Conservation (phyloP, 2,329 filamentous ascomycete genomes). For the Paecilomyces sp. region DNA sequence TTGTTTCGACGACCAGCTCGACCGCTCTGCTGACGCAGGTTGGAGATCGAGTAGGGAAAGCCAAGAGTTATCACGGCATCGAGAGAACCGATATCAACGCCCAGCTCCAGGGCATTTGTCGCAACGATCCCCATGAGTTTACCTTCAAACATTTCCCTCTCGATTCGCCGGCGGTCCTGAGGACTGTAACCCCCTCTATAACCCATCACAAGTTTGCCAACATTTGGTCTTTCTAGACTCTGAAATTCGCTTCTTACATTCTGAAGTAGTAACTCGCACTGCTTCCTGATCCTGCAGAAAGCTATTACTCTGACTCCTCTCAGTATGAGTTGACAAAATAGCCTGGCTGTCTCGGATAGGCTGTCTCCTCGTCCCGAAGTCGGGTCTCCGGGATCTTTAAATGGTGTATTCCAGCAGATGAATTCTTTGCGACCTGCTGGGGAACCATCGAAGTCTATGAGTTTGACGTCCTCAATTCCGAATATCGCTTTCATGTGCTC, state of each 20-base stretch:
- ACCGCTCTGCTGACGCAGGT: conserved; percentile 88
- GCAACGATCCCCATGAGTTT: conserved; percentile 89
- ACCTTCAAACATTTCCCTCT: conserved; percentile 94
- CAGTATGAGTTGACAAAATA: conserved; percentile 85
- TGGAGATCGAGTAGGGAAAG: conserved; percentile 93
- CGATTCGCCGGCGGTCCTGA: conserved; percentile 79
- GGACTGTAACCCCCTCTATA: conserved; percentile 94
- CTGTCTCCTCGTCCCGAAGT: conserved; percentile 78
- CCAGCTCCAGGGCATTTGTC: conserved; percentile 85
- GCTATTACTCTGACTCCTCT: conserved; percentile 87
- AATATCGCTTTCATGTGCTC: conserved; percentile 94
- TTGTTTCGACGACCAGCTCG: conserved; percentile 86
- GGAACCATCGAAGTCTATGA: conserved; percentile 88
- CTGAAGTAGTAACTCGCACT: conserved; percentile 77
- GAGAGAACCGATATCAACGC: conserved; percentile 88
- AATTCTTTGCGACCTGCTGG: conserved; percentile 92
- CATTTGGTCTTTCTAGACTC: conserved; percentile 65
- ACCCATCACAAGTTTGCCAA: conserved; percentile 77
- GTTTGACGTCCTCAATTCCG: conserved; percentile 68
- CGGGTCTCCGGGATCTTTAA: conserved; percentile 79
- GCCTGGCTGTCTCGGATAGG: conserved; percentile 74
- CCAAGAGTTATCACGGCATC: conserved; percentile 92
- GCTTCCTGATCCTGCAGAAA: conserved; percentile 80
- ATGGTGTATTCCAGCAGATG: conserved; percentile 95
- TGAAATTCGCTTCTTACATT: conserved; percentile 73